These are phyloP conservation scores for Phylloporus rhodoxanthus DNA, from an alignment of 768 basidiomycete species.

Conservation along the genomic window DNA sequence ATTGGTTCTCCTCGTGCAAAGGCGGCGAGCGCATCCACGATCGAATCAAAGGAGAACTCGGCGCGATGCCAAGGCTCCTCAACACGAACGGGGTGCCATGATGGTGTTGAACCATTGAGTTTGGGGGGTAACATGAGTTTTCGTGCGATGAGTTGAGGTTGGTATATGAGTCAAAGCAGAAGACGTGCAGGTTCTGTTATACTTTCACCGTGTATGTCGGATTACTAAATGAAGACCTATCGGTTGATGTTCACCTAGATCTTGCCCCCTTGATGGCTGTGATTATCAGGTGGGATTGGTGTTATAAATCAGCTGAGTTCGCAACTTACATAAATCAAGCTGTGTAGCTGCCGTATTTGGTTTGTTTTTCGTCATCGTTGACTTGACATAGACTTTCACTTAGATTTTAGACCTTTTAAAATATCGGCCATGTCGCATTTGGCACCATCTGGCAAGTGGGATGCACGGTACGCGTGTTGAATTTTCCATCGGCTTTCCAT, in stretches of 20 bases:
- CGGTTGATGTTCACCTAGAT: too few relatives aligned
- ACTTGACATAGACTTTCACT: too few relatives aligned
- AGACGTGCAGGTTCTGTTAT: neutral
- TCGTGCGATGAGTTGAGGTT: neutral
- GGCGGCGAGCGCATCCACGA: constrained; percentile 73
- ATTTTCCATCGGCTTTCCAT: neutral
- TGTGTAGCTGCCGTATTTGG: neutral
- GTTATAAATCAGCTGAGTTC: neutral
- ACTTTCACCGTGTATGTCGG: neutral
- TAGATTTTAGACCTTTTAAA: constrained; percentile 14
- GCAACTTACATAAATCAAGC: neutral
- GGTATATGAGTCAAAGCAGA: constrained; percentile 2
- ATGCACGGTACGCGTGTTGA: constrained; percentile 50
- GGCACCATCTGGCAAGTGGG: constrained; percentile 59
- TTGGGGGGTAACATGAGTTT: constrained; percentile 1
- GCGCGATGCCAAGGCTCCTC: constrained; percentile 21
- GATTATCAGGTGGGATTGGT: too few relatives aligned
- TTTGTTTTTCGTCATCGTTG: too few relatives aligned
- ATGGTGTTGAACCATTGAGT: constrained; percentile 6
- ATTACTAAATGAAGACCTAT: neutral
- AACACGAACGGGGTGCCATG: constrained; percentile 22
- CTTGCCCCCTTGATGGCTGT: too few relatives aligned
- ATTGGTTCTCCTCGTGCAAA: constrained; percentile 82
- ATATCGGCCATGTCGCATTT: constrained; percentile 42
- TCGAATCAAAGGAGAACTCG: constrained; percentile 65